Conservation (phyloP, 805 yeast genomes). For the Saccharomycopsis capsularis region DNA sequence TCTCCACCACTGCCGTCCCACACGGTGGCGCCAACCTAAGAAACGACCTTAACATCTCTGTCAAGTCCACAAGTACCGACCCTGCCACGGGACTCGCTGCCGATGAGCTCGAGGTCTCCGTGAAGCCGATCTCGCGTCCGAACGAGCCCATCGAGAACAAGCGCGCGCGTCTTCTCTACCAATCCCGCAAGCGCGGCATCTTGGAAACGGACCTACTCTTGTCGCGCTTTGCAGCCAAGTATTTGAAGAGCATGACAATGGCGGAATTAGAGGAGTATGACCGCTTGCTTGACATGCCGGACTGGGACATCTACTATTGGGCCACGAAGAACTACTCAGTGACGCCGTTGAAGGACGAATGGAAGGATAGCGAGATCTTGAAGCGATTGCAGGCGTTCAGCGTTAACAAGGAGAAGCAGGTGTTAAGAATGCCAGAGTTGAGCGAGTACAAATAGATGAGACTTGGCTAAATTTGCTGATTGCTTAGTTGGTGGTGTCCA, state of each 20-base stretch:
- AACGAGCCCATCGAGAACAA: conserved; percentile 69
- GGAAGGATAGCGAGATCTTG: conserved; percentile 67
- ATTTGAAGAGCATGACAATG: conserved; percentile 49
- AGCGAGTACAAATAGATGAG: conserved; percentile 25
- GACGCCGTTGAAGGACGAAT: conserved; percentile 81
- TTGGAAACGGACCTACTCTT: conserved; percentile 85
- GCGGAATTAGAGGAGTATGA: conserved; percentile 83
- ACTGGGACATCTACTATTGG: conserved; percentile 99
- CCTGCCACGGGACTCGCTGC: conserved; percentile 27
- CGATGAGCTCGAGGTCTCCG: conserved; percentile 49
- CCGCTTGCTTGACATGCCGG: conserved; percentile 80
- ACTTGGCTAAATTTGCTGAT: no score
- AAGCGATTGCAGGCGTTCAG: conserved; percentile 63
- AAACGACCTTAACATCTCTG: conserved; percentile 11
- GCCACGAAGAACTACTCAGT: conserved; percentile 77
- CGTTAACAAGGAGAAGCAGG: conserved; percentile 60
- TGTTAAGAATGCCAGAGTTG: conserved; percentile 82
- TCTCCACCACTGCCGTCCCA: no score
- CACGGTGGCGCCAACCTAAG: no score
- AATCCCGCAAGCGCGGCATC: conserved; percentile 91
- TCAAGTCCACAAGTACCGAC: no score
- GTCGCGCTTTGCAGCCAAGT: conserved; percentile 76
- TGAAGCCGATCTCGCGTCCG: conserved; percentile 70
- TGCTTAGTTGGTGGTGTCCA: no score
- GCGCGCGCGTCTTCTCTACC: conserved; percentile 85